Conservation (phyloP, 2,329 filamentous ascomycete species). For the Aspergillus melleus region DNA sequence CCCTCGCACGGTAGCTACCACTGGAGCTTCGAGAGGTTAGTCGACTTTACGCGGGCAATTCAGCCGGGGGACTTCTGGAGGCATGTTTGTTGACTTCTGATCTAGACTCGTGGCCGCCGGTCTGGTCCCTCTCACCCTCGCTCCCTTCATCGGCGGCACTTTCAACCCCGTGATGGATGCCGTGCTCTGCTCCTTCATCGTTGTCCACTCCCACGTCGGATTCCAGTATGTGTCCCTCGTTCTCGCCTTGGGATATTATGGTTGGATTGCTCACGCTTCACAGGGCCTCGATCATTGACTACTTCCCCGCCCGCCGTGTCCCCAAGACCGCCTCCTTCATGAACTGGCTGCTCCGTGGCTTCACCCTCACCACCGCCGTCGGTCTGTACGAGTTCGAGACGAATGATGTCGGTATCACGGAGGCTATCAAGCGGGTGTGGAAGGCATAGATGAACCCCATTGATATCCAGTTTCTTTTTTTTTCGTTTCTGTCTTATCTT, state of each 20-base stretch:
- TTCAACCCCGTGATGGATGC: constrained; percentile 89
- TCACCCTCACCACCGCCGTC: constrained; percentile 77
- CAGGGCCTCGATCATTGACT: constrained; percentile 79
- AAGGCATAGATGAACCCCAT: constrained; percentile 57
- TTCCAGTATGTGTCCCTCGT: constrained; percentile 66
- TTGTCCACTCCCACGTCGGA: constrained; percentile 94
- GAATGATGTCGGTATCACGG: constrained; percentile 92
- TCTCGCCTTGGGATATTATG: not conserved
- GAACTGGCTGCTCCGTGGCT: constrained; percentile 75
- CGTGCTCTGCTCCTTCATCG: constrained; percentile 74
- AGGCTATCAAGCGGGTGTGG: constrained; percentile 87
- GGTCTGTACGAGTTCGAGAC: constrained; percentile 99
- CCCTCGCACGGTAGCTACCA: constrained; percentile 93
- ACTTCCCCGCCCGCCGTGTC: constrained; percentile 72
- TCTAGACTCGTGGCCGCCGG: constrained; percentile 71
- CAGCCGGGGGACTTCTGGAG: not conserved
- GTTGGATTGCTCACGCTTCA: constrained; percentile 14
- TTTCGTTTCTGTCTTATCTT: constrained; percentile 23
- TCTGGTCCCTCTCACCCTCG: constrained; percentile 81
- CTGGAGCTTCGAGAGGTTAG: constrained; percentile 86
- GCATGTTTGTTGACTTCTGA: not conserved
- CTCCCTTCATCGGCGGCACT: constrained; percentile 88
- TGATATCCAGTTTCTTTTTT: constrained; percentile 23
- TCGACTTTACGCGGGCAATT: not conserved
- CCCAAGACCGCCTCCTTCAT: constrained; percentile 67